A percentile compares a stretch with the other conserved stretches of the same genome.
phyloP scores from a whole-genome alignment of 495 filamentous ascomycete species.

The Bathelium albidoporum region DNA sequence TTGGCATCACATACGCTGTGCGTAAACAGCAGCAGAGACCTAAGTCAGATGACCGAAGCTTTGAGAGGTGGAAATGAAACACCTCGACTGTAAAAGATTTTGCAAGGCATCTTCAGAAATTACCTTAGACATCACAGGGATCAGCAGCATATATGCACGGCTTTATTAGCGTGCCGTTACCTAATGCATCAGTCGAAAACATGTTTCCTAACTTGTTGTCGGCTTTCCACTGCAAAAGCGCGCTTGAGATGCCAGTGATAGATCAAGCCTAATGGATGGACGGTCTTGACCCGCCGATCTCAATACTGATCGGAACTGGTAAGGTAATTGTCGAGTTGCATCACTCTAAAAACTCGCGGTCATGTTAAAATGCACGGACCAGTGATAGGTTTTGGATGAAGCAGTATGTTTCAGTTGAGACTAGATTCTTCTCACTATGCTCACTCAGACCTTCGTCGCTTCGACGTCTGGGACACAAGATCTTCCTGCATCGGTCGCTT shows the following conservation, averaged over 20 bases:
- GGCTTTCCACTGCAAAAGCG: background rate
- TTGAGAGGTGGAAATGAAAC: too few relatives aligned
- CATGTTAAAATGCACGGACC: background rate
- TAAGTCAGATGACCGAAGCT: too few relatives aligned
- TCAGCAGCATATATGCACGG: too few relatives aligned
- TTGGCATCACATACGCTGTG: too few relatives aligned
- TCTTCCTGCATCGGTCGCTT: slow-evolving; percentile 50
- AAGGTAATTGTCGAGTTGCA: background rate
- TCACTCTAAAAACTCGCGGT: background rate
- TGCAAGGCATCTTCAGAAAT: too few relatives aligned
- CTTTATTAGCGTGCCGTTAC: too few relatives aligned
- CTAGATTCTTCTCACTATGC: slow-evolving; percentile 40
- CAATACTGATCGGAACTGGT: background rate
- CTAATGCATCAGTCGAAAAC: background rate
- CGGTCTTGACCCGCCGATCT: background rate
- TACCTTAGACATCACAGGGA: too few relatives aligned
- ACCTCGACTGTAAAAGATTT: too few relatives aligned
- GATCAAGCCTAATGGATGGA: background rate
- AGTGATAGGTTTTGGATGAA: background rate
- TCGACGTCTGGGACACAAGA: slow-evolving; percentile 57
- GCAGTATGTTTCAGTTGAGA: background rate
- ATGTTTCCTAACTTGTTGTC: background rate
- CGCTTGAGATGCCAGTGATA: background rate
- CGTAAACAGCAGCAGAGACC: too few relatives aligned
- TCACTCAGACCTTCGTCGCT: slow-evolving; percentile 72